A percentile compares a stretch with the other conserved stretches of the same genome.
Conservation (phyloP, 1,139 yeast species). For the Candida sanyaensis region DNA sequence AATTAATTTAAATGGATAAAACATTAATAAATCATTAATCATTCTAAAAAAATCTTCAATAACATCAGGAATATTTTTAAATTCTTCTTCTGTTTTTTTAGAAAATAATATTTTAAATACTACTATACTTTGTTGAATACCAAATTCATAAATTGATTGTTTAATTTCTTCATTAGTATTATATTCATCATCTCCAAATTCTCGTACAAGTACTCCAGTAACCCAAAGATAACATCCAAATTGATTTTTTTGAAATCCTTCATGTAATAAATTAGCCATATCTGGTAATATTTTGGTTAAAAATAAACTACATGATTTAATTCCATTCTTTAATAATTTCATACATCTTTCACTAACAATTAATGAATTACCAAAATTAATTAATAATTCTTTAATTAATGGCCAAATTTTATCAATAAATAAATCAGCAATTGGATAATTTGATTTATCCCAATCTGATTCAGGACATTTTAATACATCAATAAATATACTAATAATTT, state of each 20-base stretch:
- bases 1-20: conserved; percentile 69
- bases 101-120: conserved; percentile 39
- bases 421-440: conserved; percentile 59
- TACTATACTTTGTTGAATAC: conserved; percentile 44
- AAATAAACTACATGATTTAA: conserved; percentile 70
- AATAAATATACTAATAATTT: conserved; percentile 70
- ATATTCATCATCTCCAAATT: conserved; percentile 68
- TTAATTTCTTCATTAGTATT: conserved; percentile 37
- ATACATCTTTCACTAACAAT: conserved; percentile 73
- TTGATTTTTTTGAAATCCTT: conserved; percentile 68
- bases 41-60: conserved; percentile 89
- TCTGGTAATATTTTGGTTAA: conserved; percentile 62
- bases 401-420: conserved; percentile 63
- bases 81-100: conserved; percentile 23
- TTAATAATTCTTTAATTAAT: conserved; percentile 48
- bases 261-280: conserved; percentile 62
- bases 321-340: conserved; percentile 65
- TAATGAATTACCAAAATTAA: conserved; percentile 54
- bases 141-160: conserved; percentile 49
- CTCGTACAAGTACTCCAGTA: conserved; percentile 79
- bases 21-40: conserved; percentile 78
- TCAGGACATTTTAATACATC: conserved; percentile 52
- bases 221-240: conserved; percentile 91
- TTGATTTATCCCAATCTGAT: conserved; percentile 31
- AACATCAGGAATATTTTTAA: conserved; percentile 64